Evolutionary conservation across 176 grass and related monocot genomes (phyloP).

Genomic region (Musa beccarii): DNA sequence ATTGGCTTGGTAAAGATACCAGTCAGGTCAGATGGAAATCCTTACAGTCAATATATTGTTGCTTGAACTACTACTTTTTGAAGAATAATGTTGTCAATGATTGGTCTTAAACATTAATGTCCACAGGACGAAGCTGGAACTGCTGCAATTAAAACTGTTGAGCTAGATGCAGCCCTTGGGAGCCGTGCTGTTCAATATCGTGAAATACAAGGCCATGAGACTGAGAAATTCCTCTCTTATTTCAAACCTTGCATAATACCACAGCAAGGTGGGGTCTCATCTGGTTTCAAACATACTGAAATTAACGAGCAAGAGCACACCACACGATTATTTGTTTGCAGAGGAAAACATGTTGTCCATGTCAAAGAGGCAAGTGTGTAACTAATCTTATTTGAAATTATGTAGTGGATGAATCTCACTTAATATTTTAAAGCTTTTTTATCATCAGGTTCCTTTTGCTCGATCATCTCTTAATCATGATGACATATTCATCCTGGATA

Average conservation of each 20-base stretch:
- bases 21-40: constrained; percentile 56
- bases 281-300: constrained; percentile 81
- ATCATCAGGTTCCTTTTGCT: constrained; percentile 71
- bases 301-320: constrained; percentile 65
- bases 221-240: constrained; percentile 76
- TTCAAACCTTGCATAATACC: constrained; percentile 99
- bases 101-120: constrained; percentile 1
- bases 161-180: constrained; percentile 83
- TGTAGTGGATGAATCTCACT: constrained; percentile 3
- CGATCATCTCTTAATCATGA: constrained; percentile 83
- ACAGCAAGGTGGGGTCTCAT: constrained; percentile 67
- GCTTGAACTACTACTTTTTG: not conserved
- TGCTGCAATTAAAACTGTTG: constrained; percentile 78
- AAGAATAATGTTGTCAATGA: not conserved
- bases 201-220: constrained; percentile 88
- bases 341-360: constrained; percentile 92
- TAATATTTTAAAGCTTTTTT: constrained; percentile 8
- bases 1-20: constrained; percentile 99
- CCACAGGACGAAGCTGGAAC: constrained; percentile 85
- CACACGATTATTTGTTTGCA: constrained; percentile 71
- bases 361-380: constrained; percentile 76
- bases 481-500: constrained; percentile 95
- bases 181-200: constrained; percentile 86
- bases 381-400: not conserved
- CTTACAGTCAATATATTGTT: not conserved